Conservation (phyloP, 805 yeast species). For the Ogataea degrootiae region DNA sequence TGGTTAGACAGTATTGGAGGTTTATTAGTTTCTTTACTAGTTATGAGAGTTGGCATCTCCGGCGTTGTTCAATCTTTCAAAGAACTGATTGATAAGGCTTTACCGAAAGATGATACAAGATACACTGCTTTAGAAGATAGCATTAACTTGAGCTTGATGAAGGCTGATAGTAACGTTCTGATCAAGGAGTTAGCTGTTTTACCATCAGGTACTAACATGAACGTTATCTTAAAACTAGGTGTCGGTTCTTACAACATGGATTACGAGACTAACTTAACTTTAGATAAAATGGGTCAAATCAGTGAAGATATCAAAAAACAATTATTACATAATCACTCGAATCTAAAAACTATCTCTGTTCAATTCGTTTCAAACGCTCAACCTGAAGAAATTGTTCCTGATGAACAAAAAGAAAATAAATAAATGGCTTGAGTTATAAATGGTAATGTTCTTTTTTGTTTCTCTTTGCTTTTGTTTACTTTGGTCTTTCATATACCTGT, state of each 20-base stretch:
- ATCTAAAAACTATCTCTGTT: constrained; percentile 30
- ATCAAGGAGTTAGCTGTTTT: constrained; percentile 41
- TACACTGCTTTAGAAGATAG: constrained; percentile 37
- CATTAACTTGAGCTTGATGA: constrained; percentile 31
- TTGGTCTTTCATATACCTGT: neutral
- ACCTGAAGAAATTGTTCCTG: constrained; percentile 5
- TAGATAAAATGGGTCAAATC: constrained; percentile 30
- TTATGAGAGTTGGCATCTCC: constrained; percentile 77
- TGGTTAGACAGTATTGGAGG: constrained; percentile 96
- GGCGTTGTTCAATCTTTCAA: constrained; percentile 66
- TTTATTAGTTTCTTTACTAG: constrained; percentile 71
- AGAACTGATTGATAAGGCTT: constrained; percentile 75
- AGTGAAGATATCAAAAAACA: constrained; percentile 23
- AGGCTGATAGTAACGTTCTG: constrained; percentile 25
- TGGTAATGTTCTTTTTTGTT: neutral
- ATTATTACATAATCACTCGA: constrained; percentile 30
- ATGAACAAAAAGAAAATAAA: constrained; percentile 6
- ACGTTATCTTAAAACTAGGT: constrained; percentile 30
- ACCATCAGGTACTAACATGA: constrained; percentile 52
- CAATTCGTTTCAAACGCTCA: constrained; percentile 26
- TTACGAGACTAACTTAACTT: constrained; percentile 27
- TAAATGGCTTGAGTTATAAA: neutral
- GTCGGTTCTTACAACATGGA: constrained; percentile 26
- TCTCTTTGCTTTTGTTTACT: neutral
- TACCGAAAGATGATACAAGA: constrained; percentile 45